Conservation (phyloP, 2,329 filamentous ascomycete genomes). For the Colletotrichum sp. region DNA sequence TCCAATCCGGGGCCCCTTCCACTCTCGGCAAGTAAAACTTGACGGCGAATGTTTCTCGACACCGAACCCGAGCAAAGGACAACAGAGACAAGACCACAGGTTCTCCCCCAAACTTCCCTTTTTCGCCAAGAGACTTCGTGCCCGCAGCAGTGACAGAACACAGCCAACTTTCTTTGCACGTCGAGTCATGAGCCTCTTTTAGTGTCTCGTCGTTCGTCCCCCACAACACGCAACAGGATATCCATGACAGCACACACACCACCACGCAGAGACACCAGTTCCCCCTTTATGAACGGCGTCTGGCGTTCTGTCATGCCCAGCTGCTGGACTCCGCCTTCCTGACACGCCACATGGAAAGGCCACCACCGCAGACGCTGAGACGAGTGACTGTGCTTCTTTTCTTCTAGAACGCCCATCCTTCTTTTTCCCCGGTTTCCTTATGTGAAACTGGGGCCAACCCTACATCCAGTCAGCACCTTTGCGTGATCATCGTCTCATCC, state of each 20-base stretch:
- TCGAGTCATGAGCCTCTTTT: conserved; percentile 1
- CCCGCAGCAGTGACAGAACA: background rate
- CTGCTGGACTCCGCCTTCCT: background rate
- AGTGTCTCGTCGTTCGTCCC: background rate
- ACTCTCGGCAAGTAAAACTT: background rate
- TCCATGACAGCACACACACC: background rate
- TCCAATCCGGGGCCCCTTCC: background rate
- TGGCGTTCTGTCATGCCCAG: background rate
- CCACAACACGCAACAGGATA: background rate
- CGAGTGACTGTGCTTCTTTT: background rate
- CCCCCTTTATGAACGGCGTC: background rate
- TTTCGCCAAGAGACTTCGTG: background rate
- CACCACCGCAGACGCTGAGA: background rate
- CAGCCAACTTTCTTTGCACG: background rate
- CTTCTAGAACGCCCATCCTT: conserved; percentile 1
- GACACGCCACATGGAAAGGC: background rate
- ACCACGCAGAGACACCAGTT: background rate
- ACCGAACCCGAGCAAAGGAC: background rate
- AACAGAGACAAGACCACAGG: background rate
- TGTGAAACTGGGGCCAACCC: background rate
- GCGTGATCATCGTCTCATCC: conserved; percentile 15
- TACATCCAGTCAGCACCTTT: background rate
- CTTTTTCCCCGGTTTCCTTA: background rate
- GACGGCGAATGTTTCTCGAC: background rate
- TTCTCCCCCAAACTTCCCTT: background rate